Percentiles rank a stretch among this genome's conserved stretches.
Evolutionary conservation across 345 rosid species (phyloP).

Genomic region (Salix arbutifolia): DNA sequence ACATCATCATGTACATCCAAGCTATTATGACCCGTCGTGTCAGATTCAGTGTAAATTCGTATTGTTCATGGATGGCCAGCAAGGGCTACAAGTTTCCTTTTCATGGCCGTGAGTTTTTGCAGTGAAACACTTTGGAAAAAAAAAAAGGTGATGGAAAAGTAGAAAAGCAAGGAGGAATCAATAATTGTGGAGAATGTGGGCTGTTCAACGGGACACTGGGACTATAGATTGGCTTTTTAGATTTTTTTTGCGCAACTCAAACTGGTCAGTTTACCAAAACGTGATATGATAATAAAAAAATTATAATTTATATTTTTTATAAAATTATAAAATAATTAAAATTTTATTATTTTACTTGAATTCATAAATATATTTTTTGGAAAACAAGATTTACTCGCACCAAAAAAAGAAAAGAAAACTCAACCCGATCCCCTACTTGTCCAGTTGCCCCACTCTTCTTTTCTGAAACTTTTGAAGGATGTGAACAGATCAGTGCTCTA

Average conservation of each 20-base stretch:
- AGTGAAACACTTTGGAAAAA: background rate
- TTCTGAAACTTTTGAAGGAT: background rate
- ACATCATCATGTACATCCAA: background rate
- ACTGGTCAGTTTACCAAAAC: too few species aligned
- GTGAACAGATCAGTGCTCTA: background rate
- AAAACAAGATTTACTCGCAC: too few species aligned
- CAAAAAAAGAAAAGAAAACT: background rate
- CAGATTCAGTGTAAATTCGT: background rate
- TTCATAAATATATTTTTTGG: too few species aligned
- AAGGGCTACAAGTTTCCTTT: background rate
- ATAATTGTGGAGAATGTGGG: constrained; percentile 8
- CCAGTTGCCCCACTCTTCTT: background rate
- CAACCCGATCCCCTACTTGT: background rate
- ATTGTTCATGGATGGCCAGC: background rate
- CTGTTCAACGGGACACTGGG: background rate
- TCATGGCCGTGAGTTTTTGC: background rate
- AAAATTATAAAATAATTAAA: too few species aligned
- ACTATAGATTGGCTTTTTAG: background rate
- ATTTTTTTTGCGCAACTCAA: constrained; percentile 13
- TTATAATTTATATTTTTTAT: too few species aligned
- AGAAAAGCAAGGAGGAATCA: background rate
- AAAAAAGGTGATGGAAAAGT: background rate
- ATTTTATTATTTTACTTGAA: too few species aligned
- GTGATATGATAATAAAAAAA: too few species aligned
- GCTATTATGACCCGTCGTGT: background rate